Evolutionary conservation across 2,329 filamentous ascomycete genomes (phyloP), one percentile per base, ranked within the genome.

Genomic region (Malbranchea zuffiana): DNA sequence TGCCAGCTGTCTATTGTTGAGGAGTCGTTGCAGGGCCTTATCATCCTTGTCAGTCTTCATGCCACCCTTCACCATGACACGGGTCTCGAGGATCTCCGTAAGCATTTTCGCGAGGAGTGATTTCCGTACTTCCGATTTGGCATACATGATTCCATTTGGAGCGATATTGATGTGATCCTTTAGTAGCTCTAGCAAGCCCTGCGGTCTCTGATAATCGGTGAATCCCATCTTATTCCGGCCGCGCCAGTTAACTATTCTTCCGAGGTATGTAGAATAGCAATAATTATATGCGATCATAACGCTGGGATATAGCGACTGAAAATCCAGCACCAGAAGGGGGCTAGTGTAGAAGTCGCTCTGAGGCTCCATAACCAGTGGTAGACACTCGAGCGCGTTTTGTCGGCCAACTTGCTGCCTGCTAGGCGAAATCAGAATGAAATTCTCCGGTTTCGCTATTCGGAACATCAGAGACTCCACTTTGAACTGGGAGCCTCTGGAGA

Each of bases 201-300:
- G 69, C 46, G 87, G 75, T 16, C 90, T 75, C 45, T 80, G 71
- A 60, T 92, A 96, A 43, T 94, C 80, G 18, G 78, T 77, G 54
- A 96, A 94, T 0, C 90, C 90, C 80, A 98, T 85, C 61, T 96
- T 94, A 64, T 85, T 87, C 19, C 74, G 77, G 2, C 86, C 87
- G n/a, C 85, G 76, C 88, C 88, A 95, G 48, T 78, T 75, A 18
- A 78, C 74, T 25, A 94, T 78, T 19, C 90, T 76, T 0, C 90
- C 90, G 0, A 96, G 69, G 49, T 87, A 98, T 0, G 90, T 98
- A 0, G 90, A 96, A 55, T 98, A 98, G 63, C 90, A 98, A 55
- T 95, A 90, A 52, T 98, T 98, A 65, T 98, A 96, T 0, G 90
- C 90, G 53, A 98, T 96, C 86, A 98, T 95, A 42, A 96, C 80